Conservation (phyloP, 106 monocot species). For the Xerophyta viscosa region DNA sequence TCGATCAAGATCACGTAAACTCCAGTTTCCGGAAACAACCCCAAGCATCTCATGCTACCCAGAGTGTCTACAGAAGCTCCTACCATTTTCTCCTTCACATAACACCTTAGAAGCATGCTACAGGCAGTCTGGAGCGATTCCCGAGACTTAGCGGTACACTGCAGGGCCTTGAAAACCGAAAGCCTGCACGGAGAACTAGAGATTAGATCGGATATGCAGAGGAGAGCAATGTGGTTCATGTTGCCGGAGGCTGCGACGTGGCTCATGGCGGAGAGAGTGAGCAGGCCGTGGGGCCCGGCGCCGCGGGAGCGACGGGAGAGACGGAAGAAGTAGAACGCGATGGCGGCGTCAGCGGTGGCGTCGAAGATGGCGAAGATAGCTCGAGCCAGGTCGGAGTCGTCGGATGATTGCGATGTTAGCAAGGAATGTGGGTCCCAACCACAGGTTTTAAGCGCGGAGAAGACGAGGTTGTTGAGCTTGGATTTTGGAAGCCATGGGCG, state of each 20-base stretch:
- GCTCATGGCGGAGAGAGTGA: constrained; percentile 21
- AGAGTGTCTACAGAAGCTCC: constrained; percentile 13
- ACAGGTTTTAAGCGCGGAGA: neutral
- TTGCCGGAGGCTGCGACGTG: constrained; percentile 40
- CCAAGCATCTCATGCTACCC: constrained; percentile 13
- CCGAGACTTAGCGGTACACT: constrained; percentile 14
- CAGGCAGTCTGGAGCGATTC: constrained; percentile 16
- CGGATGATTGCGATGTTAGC: neutral
- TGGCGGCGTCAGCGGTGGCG: constrained; percentile 25
- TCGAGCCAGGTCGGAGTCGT: no score
- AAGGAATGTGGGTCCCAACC: constrained; percentile 8
- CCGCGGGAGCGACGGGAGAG: constrained; percentile 11
- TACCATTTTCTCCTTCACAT: constrained; percentile 16
- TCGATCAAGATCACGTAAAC: constrained; percentile 20
- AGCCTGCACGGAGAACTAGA: neutral
- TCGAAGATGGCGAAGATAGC: constrained; percentile 23
- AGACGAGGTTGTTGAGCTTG: constrained; percentile 5
- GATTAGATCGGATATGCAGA: constrained; percentile 9
- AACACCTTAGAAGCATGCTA: constrained; percentile 47
- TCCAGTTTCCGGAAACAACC: constrained; percentile 17
- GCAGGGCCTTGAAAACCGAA: constrained; percentile 15
- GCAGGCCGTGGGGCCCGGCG: constrained; percentile 12
- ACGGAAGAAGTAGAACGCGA: constrained; percentile 38
- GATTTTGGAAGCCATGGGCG: constrained; percentile 11
- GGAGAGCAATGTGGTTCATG: constrained; percentile 41